Percentiles rank a stretch among this genome's conserved stretches.
These are phyloP conservation scores for Fraxinus paxiana DNA, from an alignment of 305 asterid genomes.

Conservation along the genomic window DNA sequence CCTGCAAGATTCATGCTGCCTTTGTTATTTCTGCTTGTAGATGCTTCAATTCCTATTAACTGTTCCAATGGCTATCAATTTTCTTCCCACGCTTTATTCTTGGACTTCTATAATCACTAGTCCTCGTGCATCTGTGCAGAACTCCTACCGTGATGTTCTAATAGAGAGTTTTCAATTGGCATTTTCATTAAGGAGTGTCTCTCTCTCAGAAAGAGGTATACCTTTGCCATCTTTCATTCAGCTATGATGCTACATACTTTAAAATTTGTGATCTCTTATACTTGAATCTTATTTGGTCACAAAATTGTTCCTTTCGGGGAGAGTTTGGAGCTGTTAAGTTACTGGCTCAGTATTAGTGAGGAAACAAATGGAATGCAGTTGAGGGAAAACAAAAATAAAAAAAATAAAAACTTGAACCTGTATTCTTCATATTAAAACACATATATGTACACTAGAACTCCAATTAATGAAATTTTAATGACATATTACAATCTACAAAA, in stretches of 20 bases:
- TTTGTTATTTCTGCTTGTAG: not conserved
- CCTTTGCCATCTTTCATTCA: not conserved
- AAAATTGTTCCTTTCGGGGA: not conserved
- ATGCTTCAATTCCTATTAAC: not conserved
- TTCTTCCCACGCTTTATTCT: conserved; percentile 11
- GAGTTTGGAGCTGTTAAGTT: not conserved
- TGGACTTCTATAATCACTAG: not conserved
- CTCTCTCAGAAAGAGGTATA: conserved; percentile 64
- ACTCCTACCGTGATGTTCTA: conserved; percentile 63
- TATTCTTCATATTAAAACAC: not conserved
- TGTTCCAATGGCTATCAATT: not conserved
- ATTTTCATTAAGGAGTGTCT: conserved; percentile 52
- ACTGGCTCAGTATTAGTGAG: not conserved
- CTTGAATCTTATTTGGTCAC: not conserved
- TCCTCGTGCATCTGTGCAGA: conserved; percentile 40
- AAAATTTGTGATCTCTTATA: not conserved
- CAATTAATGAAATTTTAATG: not conserved
- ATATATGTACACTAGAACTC: not conserved
- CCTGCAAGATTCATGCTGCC: not conserved
- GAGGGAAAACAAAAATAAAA: not conserved
- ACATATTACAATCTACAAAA: not conserved
- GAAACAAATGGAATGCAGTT: not conserved
- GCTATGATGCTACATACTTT: not conserved
- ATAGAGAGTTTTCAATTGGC: conserved; percentile 76
- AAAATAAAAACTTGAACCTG: not conserved